Evolutionary conservation across 192 early-diverging fungal genomes (phyloP).

Genomic region (Coemansia sp.): DNA sequence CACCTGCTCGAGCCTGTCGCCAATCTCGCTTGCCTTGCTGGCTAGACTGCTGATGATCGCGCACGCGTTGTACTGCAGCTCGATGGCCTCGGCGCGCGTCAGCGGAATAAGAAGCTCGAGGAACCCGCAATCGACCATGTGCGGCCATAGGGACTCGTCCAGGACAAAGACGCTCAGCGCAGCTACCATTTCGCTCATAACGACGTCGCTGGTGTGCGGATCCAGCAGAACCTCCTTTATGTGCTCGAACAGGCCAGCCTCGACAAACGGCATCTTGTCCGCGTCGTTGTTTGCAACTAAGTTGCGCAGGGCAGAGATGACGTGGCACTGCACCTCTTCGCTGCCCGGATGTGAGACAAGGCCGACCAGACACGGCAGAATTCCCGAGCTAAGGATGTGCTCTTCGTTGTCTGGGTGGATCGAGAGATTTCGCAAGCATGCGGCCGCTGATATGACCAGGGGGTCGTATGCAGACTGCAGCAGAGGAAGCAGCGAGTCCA

Average conservation of each 20-base stretch:
- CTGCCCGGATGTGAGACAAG: constrained; percentile 57
- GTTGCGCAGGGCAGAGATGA: constrained; percentile 80
- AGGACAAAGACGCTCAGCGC: constrained; percentile 78
- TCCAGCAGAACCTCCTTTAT: constrained; percentile 46
- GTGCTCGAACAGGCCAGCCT: constrained; percentile 73
- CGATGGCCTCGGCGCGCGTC: constrained; percentile 45
- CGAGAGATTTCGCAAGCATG: constrained; percentile 86
- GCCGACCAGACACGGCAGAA: constrained; percentile 56
- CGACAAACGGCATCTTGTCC: constrained; percentile 71
- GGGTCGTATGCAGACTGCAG: constrained; percentile 72
- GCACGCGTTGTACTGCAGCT: constrained; percentile 76
- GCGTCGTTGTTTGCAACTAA: constrained; percentile 71
- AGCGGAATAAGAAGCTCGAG: constrained; percentile 67
- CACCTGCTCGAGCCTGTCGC: constrained; percentile 60
- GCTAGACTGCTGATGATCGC: constrained; percentile 74
- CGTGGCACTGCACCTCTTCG: constrained; percentile 83
- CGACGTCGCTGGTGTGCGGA: constrained; percentile 32
- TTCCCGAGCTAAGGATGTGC: constrained; percentile 76
- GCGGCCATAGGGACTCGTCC: constrained; percentile 69
- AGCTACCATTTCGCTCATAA: constrained; percentile 80
- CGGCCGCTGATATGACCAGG: constrained; percentile 77
- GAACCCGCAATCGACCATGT: constrained; percentile 59
- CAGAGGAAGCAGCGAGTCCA: constrained; percentile 69
- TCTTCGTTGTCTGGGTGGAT: constrained; percentile 84
- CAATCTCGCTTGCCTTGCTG: constrained; percentile 56